Base-by-base conservation (phyloP, 768 basidiomycete species). In the Calocera viscosa region DNA sequence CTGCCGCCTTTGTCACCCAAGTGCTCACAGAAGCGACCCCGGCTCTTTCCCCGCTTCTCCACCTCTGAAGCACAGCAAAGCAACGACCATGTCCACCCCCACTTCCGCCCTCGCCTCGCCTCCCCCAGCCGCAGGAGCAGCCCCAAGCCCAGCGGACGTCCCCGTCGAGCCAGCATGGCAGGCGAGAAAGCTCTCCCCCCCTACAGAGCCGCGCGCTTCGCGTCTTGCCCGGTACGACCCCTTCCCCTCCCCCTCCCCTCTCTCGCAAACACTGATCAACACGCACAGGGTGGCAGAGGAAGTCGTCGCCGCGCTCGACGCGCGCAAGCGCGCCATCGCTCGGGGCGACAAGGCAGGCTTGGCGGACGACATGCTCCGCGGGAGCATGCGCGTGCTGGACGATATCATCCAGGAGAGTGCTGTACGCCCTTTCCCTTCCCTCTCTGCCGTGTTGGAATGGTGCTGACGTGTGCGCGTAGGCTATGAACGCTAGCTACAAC, bases 361-460 rank as follows among this genome's bases (percentile, higher is more conserved):
- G 14, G 22, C 11, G 11, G 53, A 26, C 26, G 53, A 60, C 22
- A 32, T 60, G 26, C 16, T 60, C 14, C 24, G 53, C 26, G 53
- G 53, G 24, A 28, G 26, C 22, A 60, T 60, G 26, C 24, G 53
- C 16, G 30, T 32, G 26, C 30, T 60, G 53, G 30, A 60, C 30
- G 53, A 60, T 10, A 60, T 60, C 26, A 60, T 60, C 53, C 53
- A 60, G 53, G 53, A 60, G 53, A 60, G 53, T 19, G 53, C 53
- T 7, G 53, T 60, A 26, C 53, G 53, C 30, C 24, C 53, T 10
- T 14, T 5, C 19, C 30, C 26, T 30, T 5, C 16, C 11, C 30
- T 24, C 7, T 19, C 43, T 47, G 8, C 19, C 35, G 5, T 38
- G 8, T 8, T 19, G 8, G 43, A 3, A 17, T 47, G 43, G 19